Conservation (phyloP, 768 basidiomycete species). For the Suillus lakei region DNA sequence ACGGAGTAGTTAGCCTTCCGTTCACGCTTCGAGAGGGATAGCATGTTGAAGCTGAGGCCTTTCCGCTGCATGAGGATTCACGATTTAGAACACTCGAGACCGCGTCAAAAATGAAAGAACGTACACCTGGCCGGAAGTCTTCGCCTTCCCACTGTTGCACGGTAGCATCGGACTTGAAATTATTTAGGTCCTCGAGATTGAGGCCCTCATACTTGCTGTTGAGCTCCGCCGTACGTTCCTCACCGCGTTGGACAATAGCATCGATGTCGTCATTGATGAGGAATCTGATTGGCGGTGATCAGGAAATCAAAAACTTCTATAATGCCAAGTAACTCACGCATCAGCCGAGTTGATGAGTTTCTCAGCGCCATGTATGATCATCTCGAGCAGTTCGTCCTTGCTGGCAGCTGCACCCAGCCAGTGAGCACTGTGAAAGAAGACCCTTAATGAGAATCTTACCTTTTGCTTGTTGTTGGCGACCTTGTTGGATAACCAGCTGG, state of each 20-base stretch:
- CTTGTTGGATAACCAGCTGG: constrained; percentile 97
- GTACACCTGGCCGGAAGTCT: constrained; percentile 80
- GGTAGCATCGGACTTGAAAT: constrained; percentile 93
- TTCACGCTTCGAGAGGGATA: constrained; percentile 91
- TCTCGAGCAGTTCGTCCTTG: constrained; percentile 96
- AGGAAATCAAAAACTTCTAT: constrained; percentile 7
- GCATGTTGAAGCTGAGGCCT: constrained; percentile 71
- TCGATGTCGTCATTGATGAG: constrained; percentile 92
- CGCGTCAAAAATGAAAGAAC: constrained; percentile 21
- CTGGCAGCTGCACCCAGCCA: constrained; percentile 64
- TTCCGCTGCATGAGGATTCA: constrained; percentile 54
- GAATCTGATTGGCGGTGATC: constrained; percentile 45
- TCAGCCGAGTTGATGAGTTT: constrained; percentile 87
- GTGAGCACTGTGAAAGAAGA: background rate
- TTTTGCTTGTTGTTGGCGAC: constrained; percentile 81
- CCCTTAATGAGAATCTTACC: constrained; percentile 43
- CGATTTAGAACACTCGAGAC: constrained; percentile 8
- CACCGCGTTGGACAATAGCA: constrained; percentile 88
- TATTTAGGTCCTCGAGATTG: constrained; percentile 93
- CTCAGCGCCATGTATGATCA: constrained; percentile 98
- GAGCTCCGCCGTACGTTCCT: constrained; percentile 86
- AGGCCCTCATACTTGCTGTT: constrained; percentile 92
- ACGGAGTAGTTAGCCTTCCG: constrained; percentile 94
- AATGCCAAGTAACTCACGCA: constrained; percentile 51
- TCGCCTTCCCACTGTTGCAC: constrained; percentile 97